These are phyloP conservation scores for Citrus sinensis DNA, from an alignment of 345 rosid species.

Conservation along the genomic window DVS_A1.0 CM039164.1:26941501-26942000, in stretches of 20 bases:
- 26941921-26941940: slow-evolving; percentile 31
- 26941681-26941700: neutral
- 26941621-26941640: neutral
- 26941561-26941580: neutral
- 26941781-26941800: neutral
- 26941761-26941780: neutral
- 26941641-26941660: neutral
- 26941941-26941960: slow-evolving; percentile 7
- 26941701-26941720: neutral
- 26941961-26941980: slow-evolving; percentile 51
- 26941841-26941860: too few species aligned
- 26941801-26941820: slow-evolving; percentile 1
- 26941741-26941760: neutral
- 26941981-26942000: slow-evolving; percentile 25
- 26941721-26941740: neutral
- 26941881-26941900: slow-evolving; percentile 34
- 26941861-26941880: slow-evolving; percentile 21
- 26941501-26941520: neutral
- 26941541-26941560: neutral
- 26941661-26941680: neutral
- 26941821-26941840: neutral
- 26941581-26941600: neutral
- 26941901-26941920: slow-evolving; percentile 39
- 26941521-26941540: neutral
- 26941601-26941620: too few species aligned